Base-by-base conservation (phyloP, 1,284 basidiomycete species). In the Trichosporon ovoides region DNA sequence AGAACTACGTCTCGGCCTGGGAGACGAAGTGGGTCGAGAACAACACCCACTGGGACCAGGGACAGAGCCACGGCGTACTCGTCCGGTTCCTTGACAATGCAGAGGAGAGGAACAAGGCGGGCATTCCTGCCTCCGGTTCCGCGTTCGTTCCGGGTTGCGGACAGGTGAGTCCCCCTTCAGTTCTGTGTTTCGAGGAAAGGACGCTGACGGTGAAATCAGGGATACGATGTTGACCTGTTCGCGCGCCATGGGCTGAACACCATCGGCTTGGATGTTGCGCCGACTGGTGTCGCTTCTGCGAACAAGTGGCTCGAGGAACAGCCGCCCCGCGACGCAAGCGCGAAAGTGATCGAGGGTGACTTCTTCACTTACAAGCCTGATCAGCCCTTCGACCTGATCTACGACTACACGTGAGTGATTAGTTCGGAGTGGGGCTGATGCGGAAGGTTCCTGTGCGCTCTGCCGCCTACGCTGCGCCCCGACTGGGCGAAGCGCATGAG, bases 71-170 rank as follows among this genome's bases (percentile, higher is more conserved):
- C 63, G 83, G 83, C 14, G 78, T 85, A 0, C 75, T 89, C 43
- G 72, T 74, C 18, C 80, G 83, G 33, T 69, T 85, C 1, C 67
- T 88, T n/a, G 72, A 81, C 49, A 81, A 81, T 0, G 75, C 73
- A 11, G 75, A 77, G 22, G 59, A 54, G 9, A 36, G 31, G 31
- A 59, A 56, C 61, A 56, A 69, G 38, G 60, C 87, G 1, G 71
- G 79, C 4, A 78, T 87, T 38, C 83, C 85, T 0, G 79, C 61
- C 22, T 66, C 62, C 6, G 87, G 87, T 1, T 73, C 78, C 35
- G 86, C 84, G 3, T 76, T 89, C 1, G 82, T 89, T 9, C 87
- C 87, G 0, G 88, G 87, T 2, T 88, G 87, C 68, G 87, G 87
- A 43, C 79, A 77, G 54, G 87, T 88, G 68, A 60, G 82, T 69